Conservation (phyloP, 805 yeast species). For the Diddensiella transvaalensis region DNA sequence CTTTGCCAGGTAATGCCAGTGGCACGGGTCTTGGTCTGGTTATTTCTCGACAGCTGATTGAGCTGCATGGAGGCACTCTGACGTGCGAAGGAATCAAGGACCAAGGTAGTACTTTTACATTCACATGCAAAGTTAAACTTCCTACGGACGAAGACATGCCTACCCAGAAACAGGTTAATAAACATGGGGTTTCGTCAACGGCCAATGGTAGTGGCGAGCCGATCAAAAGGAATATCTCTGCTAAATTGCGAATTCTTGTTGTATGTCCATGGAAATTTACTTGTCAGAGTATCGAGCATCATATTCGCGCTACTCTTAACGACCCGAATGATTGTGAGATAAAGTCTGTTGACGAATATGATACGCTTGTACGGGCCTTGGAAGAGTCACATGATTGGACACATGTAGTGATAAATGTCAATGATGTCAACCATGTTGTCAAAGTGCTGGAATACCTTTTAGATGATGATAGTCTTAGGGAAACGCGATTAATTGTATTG, state of each 20-base stretch:
- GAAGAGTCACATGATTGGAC: constrained; percentile 22
- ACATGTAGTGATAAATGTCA: constrained; percentile 29
- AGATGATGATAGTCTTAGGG: background rate
- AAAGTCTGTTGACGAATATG: constrained; percentile 10
- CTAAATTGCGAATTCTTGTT: constrained; percentile 20
- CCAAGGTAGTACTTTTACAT: constrained; percentile 31
- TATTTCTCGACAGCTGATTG: constrained; percentile 34
- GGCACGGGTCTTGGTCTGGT: constrained; percentile 37
- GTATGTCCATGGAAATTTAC: constrained; percentile 31
- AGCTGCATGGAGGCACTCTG: constrained; percentile 33
- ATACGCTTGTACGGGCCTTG: constrained; percentile 2
- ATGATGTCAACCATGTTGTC: constrained; percentile 21
- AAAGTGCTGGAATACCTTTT: constrained; percentile 15
- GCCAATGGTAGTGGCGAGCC: constrained; percentile 2
- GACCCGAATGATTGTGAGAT: constrained; percentile 23
- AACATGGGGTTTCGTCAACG: constrained; percentile 3
- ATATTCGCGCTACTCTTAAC: constrained; percentile 26
- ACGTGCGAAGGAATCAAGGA: constrained; percentile 30
- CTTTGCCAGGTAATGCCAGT: constrained; percentile 22
- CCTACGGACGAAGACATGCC: constrained; percentile 28
- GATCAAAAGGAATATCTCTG: constrained; percentile 6
- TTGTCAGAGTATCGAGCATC: constrained; percentile 29
- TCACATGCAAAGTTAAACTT: constrained; percentile 28
- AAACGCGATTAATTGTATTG: constrained; percentile 15
- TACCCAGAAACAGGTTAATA: constrained; percentile 18